Base-by-base conservation (phyloP, 768 basidiomycete species). In the Hericium rajendrae region DNA sequence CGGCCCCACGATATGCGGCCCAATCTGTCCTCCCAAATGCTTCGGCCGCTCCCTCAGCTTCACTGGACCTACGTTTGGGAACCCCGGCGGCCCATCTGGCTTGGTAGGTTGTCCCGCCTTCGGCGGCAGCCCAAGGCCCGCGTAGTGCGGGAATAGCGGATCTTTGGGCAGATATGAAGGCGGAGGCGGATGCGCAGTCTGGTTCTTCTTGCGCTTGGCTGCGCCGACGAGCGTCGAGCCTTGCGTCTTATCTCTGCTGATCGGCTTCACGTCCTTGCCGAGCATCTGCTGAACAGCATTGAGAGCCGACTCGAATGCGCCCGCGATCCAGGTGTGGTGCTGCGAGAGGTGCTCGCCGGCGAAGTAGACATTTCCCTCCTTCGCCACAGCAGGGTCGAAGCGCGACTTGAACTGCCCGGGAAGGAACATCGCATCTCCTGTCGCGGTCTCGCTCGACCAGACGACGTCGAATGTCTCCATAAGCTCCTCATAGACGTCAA, bases 241-340 rank as follows among this genome's bases (percentile, higher is more conserved):
- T 8, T 18, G 16, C 16, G 15, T 18, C 16, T 18, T 15, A 12
- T 43, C 41, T 18, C n/a, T 43, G 41, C 41, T 18, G 41, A 43
- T 43, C 12, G 4, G 10, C 41, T 43, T 43, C 10, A 43, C 41
- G 41, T 9, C 41, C 41, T 15, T 15, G 41, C 61, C 59, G 37
- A 60, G 48, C 22, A 61, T 54, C 10, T 22, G 37, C 15, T 39
- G 54, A 6, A 56, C 51, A 15, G 61, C 58, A 46, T 58, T 53
- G 49, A 46, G 57, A 26, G 61, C 57, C 1, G 61, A 62, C 48
- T 56, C 64, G 22, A 65, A 39, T 18, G 66, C 68, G 8, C 67
- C 67, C 6, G 67, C 60, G 46, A 68, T 68, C 67, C 67, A 68
- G 2, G 67, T 66, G 24, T 68, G 67, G 41, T 69, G 68, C 9